These are phyloP conservation scores for Protoeuglena noctilucae DNA, from an alignment of 139 green algal species.

Conservation along the genomic window DNA sequence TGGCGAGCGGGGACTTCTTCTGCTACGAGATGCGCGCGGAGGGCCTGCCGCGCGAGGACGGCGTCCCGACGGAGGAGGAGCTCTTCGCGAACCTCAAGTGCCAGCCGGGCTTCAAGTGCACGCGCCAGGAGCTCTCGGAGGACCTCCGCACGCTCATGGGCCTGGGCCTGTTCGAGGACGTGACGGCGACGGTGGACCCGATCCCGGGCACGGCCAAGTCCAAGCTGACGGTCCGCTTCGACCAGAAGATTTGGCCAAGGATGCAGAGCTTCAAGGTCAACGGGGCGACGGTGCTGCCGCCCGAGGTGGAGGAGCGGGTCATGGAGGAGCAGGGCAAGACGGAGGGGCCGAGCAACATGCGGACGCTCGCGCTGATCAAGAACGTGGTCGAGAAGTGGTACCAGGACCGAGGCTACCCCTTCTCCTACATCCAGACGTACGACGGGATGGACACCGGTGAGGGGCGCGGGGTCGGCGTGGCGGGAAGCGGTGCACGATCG, in stretches of 20 bases:
- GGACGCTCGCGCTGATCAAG: constrained; percentile 29
- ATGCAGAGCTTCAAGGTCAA: constrained; percentile 36
- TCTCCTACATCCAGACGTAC: constrained; percentile 39
- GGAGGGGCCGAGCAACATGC: constrained; percentile 19
- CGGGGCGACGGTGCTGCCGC: constrained; percentile 24
- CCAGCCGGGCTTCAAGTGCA: constrained; percentile 26
- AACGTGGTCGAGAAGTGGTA: constrained; percentile 63
- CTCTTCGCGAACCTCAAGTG: constrained; percentile 39
- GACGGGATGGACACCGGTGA: constrained; percentile 58
- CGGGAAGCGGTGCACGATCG: too few species aligned
- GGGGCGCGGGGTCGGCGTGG: too few species aligned
- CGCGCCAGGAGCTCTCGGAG: constrained; percentile 17
- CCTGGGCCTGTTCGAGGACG: constrained; percentile 41
- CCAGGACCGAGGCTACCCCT: constrained; percentile 35
- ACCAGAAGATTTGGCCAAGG: constrained; percentile 34
- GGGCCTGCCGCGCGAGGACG: neutral
- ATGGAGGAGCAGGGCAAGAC: constrained; percentile 11
- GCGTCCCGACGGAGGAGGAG: constrained; percentile 24
- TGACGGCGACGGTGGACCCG: constrained; percentile 37
- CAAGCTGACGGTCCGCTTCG: constrained; percentile 37
- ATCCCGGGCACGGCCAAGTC: constrained; percentile 17
- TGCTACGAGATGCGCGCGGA: neutral
- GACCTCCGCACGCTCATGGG: constrained; percentile 31
- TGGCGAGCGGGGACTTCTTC: constrained; percentile 1
- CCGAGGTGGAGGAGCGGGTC: constrained; percentile 18